phyloP scores from a whole-genome alignment of 1,284 basidiomycete species.

The Fomes fomentarius region DNA sequence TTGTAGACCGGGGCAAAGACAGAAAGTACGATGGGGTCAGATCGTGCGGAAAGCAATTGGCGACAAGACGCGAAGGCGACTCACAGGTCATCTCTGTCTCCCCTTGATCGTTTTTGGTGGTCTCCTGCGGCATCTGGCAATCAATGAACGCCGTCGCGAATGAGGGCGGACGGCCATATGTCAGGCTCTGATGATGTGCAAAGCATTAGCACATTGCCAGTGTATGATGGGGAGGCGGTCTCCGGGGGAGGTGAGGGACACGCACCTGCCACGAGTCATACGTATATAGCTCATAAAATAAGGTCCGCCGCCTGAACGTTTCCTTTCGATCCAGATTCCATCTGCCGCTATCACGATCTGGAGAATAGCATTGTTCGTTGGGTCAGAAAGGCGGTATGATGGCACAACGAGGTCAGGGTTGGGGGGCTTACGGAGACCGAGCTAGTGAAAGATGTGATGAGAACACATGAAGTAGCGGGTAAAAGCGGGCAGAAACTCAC shows the following conservation, averaged over 20 bases:
- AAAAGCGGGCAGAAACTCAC: conserved; percentile 44
- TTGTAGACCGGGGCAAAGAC: neutral
- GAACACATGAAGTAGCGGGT: conserved; percentile 1
- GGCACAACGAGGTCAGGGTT: conserved; percentile 7
- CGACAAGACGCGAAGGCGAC: conserved; percentile 32
- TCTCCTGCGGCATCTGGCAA: conserved; percentile 56
- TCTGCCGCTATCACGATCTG: conserved; percentile 69
- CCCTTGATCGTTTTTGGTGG: conserved; percentile 49
- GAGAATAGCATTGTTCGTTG: neutral
- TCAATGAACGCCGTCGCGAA: conserved; percentile 64
- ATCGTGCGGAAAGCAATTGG: neutral
- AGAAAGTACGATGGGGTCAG: neutral
- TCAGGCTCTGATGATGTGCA: conserved; percentile 53
- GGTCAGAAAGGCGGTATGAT: neutral
- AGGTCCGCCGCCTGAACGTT: conserved; percentile 59
- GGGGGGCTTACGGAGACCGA: conserved; percentile 61
- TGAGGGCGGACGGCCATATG: conserved; percentile 71
- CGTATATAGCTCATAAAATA: conserved; percentile 67
- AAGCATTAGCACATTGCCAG: conserved; percentile 8
- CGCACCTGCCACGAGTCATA: conserved; percentile 74
- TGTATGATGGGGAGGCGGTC: neutral
- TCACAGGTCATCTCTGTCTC: conserved; percentile 69
- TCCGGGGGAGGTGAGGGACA: conserved; percentile 5
- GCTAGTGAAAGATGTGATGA: conserved; percentile 36
- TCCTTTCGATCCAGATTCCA: conserved; percentile 66